phyloP scores from a whole-genome alignment of 106 monocot species.

The Agapanthus africanus region DNA sequence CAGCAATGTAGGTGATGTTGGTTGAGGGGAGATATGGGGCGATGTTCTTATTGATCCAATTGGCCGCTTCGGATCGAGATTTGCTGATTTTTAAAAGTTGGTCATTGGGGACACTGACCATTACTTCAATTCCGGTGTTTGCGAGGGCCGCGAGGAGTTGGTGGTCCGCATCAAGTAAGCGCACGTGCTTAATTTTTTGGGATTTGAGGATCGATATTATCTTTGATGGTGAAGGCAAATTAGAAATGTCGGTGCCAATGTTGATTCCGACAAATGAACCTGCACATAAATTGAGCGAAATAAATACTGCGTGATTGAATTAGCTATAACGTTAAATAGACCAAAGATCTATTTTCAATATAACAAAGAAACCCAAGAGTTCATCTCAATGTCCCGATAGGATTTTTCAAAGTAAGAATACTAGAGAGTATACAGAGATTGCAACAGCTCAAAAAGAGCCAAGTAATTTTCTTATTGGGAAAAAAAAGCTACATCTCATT shows the following conservation, averaged over 20 bases:
- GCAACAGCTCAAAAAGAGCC: neutral
- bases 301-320: too few species aligned
- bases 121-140: slow-evolving; percentile 89
- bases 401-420: neutral
- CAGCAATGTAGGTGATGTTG: slow-evolving; percentile 81
- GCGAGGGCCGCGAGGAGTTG: slow-evolving; percentile 64
- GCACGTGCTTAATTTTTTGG: slow-evolving; percentile 65
- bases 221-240: slow-evolving; percentile 51
- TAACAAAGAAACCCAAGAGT: neutral
- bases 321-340: neutral
- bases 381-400: neutral
- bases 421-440: neutral
- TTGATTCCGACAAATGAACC: slow-evolving; percentile 79
- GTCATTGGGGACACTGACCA: slow-evolving; percentile 72
- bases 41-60: slow-evolving; percentile 77
- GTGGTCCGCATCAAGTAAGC: slow-evolving; percentile 66
- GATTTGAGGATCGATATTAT: slow-evolving; percentile 60
- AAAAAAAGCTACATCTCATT: neutral
- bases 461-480: neutral
- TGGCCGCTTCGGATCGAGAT: slow-evolving; percentile 57
- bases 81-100: slow-evolving; percentile 54
- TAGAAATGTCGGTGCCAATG: slow-evolving; percentile 49
- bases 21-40: slow-evolving; percentile 71
- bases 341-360: neutral
- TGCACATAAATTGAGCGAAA: too few species aligned